phyloP scores from a whole-genome alignment of 805 yeast genomes.

The Spathaspora sp. region DNA sequence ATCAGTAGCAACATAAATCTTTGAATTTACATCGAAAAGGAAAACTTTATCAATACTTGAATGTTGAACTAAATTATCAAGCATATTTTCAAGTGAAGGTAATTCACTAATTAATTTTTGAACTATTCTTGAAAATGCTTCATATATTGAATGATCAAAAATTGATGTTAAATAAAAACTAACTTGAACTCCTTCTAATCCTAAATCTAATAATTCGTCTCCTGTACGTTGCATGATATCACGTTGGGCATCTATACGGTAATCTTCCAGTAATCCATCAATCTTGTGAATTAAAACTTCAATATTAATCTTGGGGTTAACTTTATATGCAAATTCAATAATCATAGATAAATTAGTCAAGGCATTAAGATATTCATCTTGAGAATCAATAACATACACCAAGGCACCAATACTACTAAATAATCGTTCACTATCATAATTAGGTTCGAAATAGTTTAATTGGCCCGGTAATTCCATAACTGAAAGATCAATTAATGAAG shows the following conservation, averaged over 20 bases:
- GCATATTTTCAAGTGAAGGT: constrained; percentile 81
- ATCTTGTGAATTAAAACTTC: constrained; percentile 95
- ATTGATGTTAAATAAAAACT: constrained; percentile 90
- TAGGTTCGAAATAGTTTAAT: constrained; percentile 81
- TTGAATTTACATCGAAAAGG: constrained; percentile 85
- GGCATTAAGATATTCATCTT: constrained; percentile 92
- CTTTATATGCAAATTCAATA: constrained; percentile 79
- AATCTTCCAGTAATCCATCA: constrained; percentile 93
- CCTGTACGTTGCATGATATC: constrained; percentile 96
- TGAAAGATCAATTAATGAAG: constrained; percentile 78
- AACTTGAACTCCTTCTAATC: constrained; percentile 86
- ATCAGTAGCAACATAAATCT: constrained; percentile 94
- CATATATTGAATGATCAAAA: constrained; percentile 93
- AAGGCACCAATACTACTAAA: constrained; percentile 84
- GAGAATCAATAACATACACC: constrained; percentile 92
- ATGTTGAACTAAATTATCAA: constrained; percentile 85
- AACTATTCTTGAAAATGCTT: constrained; percentile 89
- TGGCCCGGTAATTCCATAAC: constrained; percentile 97
- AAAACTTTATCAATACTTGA: constrained; percentile 91
- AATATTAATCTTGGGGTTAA: constrained; percentile 79
- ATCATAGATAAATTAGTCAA: constrained; percentile 84
- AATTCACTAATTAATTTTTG: constrained; percentile 88
- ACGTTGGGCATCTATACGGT: constrained; percentile 88
- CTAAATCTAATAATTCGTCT: constrained; percentile 85
- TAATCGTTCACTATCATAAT: constrained; percentile 71